phyloP scores from a whole-genome alignment of 768 basidiomycete species.

The Nidularia pulvinata region DNA sequence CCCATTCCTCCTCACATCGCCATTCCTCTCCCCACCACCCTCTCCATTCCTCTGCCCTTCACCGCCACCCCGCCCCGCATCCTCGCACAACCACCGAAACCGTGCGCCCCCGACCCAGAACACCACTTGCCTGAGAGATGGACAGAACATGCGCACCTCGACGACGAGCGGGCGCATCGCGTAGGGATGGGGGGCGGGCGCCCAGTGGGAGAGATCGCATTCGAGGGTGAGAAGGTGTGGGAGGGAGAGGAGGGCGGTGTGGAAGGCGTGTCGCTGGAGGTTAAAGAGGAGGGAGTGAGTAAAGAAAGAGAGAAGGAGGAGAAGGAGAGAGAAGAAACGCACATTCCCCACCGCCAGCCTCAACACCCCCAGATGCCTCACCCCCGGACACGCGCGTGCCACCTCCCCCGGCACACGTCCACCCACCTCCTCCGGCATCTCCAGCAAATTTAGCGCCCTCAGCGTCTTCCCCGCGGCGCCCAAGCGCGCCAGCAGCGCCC shows the following conservation, averaged over 20 bases:
- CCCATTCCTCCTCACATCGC: too few relatives aligned
- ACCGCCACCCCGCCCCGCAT: not conserved
- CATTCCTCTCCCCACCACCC: too few relatives aligned
- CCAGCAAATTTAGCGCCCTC: conserved; percentile 22
- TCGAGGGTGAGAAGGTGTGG: conserved; percentile 27
- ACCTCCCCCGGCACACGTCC: conserved; percentile 7
- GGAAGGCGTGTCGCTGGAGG: conserved; percentile 23
- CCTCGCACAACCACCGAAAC: conserved; percentile 16
- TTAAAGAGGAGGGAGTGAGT: not conserved
- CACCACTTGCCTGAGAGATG: conserved; percentile 17
- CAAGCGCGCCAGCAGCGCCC: conserved; percentile 24
- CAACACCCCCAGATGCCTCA: conserved; percentile 23
- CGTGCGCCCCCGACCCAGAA: conserved; percentile 25
- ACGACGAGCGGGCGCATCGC: conserved; percentile 26
- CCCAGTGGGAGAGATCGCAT: conserved; percentile 27
- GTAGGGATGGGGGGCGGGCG: conserved; percentile 13
- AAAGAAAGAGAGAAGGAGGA: not conserved
- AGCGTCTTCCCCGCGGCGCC: conserved; percentile 17
- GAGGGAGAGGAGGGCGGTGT: conserved; percentile 19
- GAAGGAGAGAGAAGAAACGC: conserved; percentile 5
- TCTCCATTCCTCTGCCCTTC: too few relatives aligned
- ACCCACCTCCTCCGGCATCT: conserved; percentile 22
- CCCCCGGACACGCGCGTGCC: conserved; percentile 14
- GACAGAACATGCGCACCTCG: conserved; percentile 27
- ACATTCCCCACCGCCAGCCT: conserved; percentile 22